A percentile compares a stretch with the other conserved stretches of the same genome.
These are phyloP conservation scores for Mycena kentingensis DNA, from an alignment of 768 basidiomycete genomes.

Conservation along the genomic window DNA sequence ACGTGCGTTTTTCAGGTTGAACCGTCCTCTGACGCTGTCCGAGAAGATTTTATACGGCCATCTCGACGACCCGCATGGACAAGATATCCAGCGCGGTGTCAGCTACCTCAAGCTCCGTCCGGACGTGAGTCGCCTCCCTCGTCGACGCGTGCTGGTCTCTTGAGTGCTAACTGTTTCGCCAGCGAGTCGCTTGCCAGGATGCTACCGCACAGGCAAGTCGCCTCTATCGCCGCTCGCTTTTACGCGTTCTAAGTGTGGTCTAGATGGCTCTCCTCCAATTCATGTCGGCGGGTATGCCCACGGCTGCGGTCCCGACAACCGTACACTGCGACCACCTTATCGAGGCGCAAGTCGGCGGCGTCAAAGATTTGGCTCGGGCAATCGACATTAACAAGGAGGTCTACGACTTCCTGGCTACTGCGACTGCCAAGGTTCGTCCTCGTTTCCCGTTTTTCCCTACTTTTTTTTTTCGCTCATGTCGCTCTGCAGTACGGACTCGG, in stretches of 20 bases:
- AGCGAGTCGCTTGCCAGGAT: constrained; percentile 92
- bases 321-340: constrained; percentile 99
- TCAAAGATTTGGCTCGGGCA: constrained; percentile 90
- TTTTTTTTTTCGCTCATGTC: not conserved
- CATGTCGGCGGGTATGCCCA: constrained; percentile 99
- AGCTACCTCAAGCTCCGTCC: constrained; percentile 98
- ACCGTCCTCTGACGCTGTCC: constrained; percentile 88
- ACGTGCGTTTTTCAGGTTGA: constrained; percentile 53
- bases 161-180: constrained; percentile 10
- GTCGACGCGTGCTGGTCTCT: constrained; percentile 5
- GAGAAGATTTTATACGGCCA: constrained; percentile 99
- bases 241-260: constrained; percentile 33
- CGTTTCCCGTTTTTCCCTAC: not conserved
- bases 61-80: constrained; percentile 89
- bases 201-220: constrained; percentile 76
- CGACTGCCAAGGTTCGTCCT: constrained; percentile 77
- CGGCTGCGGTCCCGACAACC: constrained; percentile 95
- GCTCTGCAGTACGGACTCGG: constrained; percentile 87
- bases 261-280: constrained; percentile 99
- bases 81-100: constrained; percentile 87
- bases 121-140: constrained; percentile 65
- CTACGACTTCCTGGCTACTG: constrained; percentile 98
- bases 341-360: constrained; percentile 93
- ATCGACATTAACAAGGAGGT: constrained; percentile 96
- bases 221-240: constrained; percentile 20